A percentile compares a stretch with the other conserved stretches of the same genome.
Evolutionary conservation across 371 early-diverging fungal species (phyloP).

Genomic region (Mortierella sp.): DNA sequence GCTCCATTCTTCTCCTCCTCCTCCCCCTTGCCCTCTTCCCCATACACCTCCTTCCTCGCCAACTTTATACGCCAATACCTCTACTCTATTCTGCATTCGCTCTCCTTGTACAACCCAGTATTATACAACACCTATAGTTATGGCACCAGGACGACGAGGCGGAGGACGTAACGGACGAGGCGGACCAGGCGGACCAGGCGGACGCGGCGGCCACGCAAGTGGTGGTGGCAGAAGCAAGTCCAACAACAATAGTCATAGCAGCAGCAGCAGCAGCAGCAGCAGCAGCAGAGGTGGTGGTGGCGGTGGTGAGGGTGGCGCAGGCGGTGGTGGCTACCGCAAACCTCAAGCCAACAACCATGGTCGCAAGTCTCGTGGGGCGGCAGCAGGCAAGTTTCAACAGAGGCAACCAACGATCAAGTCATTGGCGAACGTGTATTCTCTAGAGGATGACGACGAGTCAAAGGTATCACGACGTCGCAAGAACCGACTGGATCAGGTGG

Average conservation of each 20-base stretch:
- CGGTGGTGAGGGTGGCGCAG: conserved; percentile 1
- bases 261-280: conserved; percentile 11
- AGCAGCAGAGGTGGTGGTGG: conserved; percentile 6
- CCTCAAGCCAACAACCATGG: conserved; percentile 45
- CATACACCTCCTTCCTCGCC: too few species aligned
- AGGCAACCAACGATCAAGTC: conserved; percentile 22
- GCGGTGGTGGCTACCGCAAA: conserved; percentile 14
- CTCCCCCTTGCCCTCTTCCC: not conserved
- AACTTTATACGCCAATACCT: too few species aligned
- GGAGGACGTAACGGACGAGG: not conserved
- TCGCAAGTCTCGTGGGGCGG: conserved; percentile 35
- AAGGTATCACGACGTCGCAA: conserved; percentile 63
- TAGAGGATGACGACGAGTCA: conserved; percentile 69
- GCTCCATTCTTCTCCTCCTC: not conserved
- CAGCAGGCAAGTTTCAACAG: conserved; percentile 4
- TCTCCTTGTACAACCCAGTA: not conserved
- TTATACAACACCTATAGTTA: not conserved
- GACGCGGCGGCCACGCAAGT: too few species aligned
- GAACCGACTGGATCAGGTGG: conserved; percentile 77
- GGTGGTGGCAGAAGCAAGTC: too few species aligned
- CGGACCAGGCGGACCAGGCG: conserved; percentile 2
- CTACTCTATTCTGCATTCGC: conserved; percentile 1
- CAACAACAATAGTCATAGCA: too few species aligned
- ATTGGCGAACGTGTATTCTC: conserved; percentile 47
- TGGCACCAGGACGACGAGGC: conserved; percentile 50